Conservation (phyloP, 768 basidiomycete species). For the Xerocomus potaroensis region DNA sequence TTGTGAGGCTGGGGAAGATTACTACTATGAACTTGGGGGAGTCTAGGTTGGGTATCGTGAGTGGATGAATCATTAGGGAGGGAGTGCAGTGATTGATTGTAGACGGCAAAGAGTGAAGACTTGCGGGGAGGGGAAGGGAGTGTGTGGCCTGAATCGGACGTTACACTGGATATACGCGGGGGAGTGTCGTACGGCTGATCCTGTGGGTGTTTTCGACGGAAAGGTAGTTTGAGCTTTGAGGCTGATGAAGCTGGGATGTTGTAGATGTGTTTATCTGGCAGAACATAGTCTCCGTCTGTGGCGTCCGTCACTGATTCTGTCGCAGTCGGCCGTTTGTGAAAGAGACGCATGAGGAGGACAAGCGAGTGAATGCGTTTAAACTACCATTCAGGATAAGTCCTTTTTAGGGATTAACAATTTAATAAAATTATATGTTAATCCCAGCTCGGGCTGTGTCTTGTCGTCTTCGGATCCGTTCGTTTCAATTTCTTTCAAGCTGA, state of each 20-base stretch:
- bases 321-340: slow-evolving; percentile 19
- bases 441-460: no score
- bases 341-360: slow-evolving; percentile 11
- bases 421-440: no score
- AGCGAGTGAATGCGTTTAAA: no score
- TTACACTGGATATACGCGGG: slow-evolving; percentile 33
- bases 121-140: slow-evolving; percentile 58
- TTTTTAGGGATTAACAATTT: no score
- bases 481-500: no score
- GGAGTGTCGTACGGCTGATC: slow-evolving; percentile 10
- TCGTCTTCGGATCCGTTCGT: no score
- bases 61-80: slow-evolving; percentile 43
- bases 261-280: slow-evolving; percentile 26
- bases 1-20: slow-evolving; percentile 15
- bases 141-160: slow-evolving; percentile 43
- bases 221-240: slow-evolving; percentile 43
- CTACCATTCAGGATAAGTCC: no score
- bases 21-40: slow-evolving; percentile 7
- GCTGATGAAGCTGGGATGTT: slow-evolving; percentile 27
- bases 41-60: slow-evolving; percentile 17
- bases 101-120: slow-evolving; percentile 59
- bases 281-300: slow-evolving; percentile 33
- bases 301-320: slow-evolving; percentile 15
- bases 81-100: slow-evolving; percentile 59
- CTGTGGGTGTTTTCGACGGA: slow-evolving; percentile 33